Evolutionary conservation across 2,329 filamentous ascomycete genomes (phyloP).

Genomic region (Akanthomyces muscarius): DNA sequence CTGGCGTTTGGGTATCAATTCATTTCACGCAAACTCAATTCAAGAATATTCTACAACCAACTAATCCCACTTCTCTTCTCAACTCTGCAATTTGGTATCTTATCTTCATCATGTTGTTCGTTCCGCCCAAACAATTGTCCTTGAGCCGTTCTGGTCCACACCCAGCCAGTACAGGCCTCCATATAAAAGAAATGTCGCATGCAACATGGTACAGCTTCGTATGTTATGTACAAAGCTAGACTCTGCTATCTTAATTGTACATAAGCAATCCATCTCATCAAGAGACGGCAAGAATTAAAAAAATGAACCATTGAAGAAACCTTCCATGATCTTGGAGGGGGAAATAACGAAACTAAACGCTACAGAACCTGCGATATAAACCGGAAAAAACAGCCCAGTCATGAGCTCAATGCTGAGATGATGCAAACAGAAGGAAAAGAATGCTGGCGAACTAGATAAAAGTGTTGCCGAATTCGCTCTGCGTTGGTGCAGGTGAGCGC

Average conservation of each 20-base stretch:
- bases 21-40: neutral
- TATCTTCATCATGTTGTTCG: slow-evolving; percentile 10
- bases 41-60: neutral
- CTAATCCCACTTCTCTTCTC: neutral
- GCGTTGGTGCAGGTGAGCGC: neutral
- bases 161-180: neutral
- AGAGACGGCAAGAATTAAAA: neutral
- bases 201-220: neutral
- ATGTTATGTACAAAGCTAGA: neutral
- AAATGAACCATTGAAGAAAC: neutral
- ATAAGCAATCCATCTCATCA: neutral
- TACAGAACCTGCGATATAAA: neutral
- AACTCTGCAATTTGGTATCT: slow-evolving; percentile 13
- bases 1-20: neutral
- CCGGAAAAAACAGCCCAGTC: neutral
- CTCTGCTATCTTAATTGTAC: neutral
- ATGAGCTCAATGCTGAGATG: neutral
- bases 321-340: neutral
- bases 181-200: neutral
- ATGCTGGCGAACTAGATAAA: neutral
- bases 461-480: neutral
- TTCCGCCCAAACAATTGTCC: neutral
- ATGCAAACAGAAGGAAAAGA: neutral
- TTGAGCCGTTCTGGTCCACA: neutral
- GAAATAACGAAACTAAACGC: neutral